These are phyloP conservation scores for Plasmodium cynomolgi DNA, from an alignment of 169 alveolate species.

Conservation along the genomic window DNA sequence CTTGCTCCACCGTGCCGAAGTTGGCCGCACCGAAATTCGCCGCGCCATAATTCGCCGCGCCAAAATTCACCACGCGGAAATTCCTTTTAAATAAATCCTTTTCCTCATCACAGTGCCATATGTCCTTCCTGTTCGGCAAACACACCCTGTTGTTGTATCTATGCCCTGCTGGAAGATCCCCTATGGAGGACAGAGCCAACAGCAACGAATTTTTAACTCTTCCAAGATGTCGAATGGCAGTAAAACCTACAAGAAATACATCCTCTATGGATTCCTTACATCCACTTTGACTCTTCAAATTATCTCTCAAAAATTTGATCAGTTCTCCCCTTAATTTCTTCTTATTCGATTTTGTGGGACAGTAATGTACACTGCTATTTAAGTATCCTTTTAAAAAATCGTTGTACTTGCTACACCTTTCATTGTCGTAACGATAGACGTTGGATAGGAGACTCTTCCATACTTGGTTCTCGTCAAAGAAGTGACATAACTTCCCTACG, in stretches of 20 bases:
- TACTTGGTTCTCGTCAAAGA: slow-evolving; percentile 33
- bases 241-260: slow-evolving; percentile 40
- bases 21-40: too few relatives aligned
- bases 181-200: neutral
- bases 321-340: slow-evolving; percentile 50
- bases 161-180: neutral
- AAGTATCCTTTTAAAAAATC: slow-evolving; percentile 17
- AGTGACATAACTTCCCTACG: slow-evolving; percentile 19
- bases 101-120: slow-evolving; percentile 35
- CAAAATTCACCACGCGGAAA: neutral
- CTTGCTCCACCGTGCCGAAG: neutral
- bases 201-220: slow-evolving; percentile 27
- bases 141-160: neutral
- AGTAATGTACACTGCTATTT: slow-evolving; percentile 26
- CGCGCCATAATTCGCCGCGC: neutral
- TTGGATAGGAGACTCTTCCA: slow-evolving; percentile 63
- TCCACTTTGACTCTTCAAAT: neutral
- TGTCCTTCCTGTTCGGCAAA: neutral
- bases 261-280: neutral
- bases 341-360: slow-evolving; percentile 57
- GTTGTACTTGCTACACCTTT: slow-evolving; percentile 46
- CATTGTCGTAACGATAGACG: slow-evolving; percentile 57
- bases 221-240: slow-evolving; percentile 56
- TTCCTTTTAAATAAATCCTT: slow-evolving; percentile 18
- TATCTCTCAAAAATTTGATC: slow-evolving; percentile 17